Base-by-base conservation (phyloP, 2,329 filamentous ascomycete genomes). In the Penicillium hesseltinei region DNA sequence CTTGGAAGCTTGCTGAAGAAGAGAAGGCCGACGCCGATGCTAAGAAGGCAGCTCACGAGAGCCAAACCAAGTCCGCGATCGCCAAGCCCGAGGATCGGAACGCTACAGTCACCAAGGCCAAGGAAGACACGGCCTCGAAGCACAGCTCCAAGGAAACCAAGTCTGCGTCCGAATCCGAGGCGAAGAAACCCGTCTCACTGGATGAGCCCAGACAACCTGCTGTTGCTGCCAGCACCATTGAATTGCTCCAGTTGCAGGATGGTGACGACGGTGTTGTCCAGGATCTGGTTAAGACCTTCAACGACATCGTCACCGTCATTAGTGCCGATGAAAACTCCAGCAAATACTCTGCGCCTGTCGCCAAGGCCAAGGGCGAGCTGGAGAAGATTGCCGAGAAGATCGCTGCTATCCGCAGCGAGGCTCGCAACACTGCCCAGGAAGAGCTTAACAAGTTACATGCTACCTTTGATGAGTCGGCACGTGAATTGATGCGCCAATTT, bases 281-380 rank as follows among this genome's bases (percentile, higher is more conserved):
- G 76, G 91, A 97, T 69, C 82, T 99, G 6, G 91, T 96, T 58
- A 93, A 91, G 78, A 93, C 96, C 78, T 83, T 99, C 67, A 99
- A 99, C 78, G 91, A 96, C 75, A 88, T 99, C 68, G 96, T 99
- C 71, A 87, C 90, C 9, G 91, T 95, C 46, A 88, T 97, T 73
- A 96, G 97, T 74, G 89, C 90, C 57, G 93, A 96, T 73, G 85
- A 88, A 60, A 85, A 90, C 56, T 85, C 88, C 61, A 83, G 83
- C 65, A 91, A 89, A 74, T 96, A 94, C 77, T 86, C 85, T 51
- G 83, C 84, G 3, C 88, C 91, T 1, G 87, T 99, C 57, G 80
- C 83, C 66, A 92, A 94, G 80, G 92, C 93, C 61, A 97, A 97
- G 82, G 81, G 82, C 52, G 89, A 96, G 65, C 81, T 97, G 51